Conservation (phyloP, 768 basidiomycete genomes). For the Amanita pseudoporphyria region DNA sequence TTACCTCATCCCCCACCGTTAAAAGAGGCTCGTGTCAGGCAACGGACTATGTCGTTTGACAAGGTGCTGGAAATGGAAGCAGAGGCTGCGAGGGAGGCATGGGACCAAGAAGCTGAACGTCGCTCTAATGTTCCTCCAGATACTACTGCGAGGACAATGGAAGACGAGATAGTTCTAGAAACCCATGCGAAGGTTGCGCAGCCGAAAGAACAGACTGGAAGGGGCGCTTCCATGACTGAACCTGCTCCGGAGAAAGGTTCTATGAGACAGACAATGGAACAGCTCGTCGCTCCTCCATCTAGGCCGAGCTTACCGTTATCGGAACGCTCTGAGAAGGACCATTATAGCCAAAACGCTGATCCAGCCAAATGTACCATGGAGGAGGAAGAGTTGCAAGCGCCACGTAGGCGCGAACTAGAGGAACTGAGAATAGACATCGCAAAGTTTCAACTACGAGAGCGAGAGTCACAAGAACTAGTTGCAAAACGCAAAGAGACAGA, state of each 20-base stretch:
- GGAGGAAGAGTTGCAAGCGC: background rate
- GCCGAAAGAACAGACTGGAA: background rate
- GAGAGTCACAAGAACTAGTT: background rate
- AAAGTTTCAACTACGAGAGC: slow-evolving; percentile 2
- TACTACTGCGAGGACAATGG: background rate
- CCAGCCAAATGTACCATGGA: background rate
- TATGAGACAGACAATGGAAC: background rate
- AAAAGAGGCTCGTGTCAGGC: background rate
- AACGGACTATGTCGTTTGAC: background rate
- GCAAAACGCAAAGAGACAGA: background rate
- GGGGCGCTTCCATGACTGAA: background rate
- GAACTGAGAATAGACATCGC: slow-evolving; percentile 3
- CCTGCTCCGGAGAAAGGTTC: background rate
- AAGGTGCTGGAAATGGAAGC: slow-evolving; percentile 2
- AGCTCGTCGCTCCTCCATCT: background rate
- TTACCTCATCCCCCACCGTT: background rate
- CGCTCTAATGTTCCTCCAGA: slow-evolving; percentile 4
- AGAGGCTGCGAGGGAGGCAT: slow-evolving; percentile 6
- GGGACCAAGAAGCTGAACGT: slow-evolving; percentile 4
- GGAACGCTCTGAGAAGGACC: background rate
- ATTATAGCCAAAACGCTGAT: background rate
- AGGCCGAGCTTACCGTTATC: background rate
- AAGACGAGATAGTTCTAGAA: background rate
- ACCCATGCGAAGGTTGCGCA: background rate
- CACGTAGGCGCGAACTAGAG: background rate